phyloP scores from a whole-genome alignment of 2,329 filamentous ascomycete genomes.

The Corniculantispora saksenae region DNA sequence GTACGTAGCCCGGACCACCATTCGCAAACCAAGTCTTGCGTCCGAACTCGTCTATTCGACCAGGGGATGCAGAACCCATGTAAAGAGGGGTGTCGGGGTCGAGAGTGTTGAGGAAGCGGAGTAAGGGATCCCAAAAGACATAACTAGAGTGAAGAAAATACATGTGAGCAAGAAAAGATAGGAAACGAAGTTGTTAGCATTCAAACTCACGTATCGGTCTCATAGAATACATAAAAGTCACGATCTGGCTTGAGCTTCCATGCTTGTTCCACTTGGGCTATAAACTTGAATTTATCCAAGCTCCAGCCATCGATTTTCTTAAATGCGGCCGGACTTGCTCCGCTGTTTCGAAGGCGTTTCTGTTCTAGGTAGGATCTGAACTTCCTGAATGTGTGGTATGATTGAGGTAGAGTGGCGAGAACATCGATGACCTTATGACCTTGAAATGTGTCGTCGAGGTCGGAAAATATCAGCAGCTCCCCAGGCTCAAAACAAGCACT shows the following conservation, averaged over 20 bases:
- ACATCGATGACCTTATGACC: slow-evolving; percentile 46
- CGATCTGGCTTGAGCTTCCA: slow-evolving; percentile 48
- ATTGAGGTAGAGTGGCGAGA: slow-evolving; percentile 45
- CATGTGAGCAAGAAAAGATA: too few relatives aligned
- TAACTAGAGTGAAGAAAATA: slow-evolving; percentile 19
- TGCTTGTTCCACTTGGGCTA: slow-evolving; percentile 54
- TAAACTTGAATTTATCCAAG: slow-evolving; percentile 59
- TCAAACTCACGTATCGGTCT: slow-evolving; percentile 52
- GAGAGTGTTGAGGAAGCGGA: slow-evolving; percentile 20
- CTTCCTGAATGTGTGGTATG: slow-evolving; percentile 35
- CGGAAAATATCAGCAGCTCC: slow-evolving; percentile 51
- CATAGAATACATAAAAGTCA: slow-evolving; percentile 58
- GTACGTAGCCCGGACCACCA: slow-evolving; percentile 22
- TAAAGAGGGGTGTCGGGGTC: slow-evolving; percentile 13
- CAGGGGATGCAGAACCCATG: slow-evolving; percentile 16
- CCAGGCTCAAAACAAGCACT: slow-evolving; percentile 38
- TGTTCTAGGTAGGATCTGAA: slow-evolving; percentile 45
- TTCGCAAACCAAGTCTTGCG: slow-evolving; percentile 19
- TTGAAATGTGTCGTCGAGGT: slow-evolving; percentile 48
- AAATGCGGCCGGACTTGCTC: slow-evolving; percentile 32
- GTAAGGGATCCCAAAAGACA: slow-evolving; percentile 23
- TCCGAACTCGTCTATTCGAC: background rate
- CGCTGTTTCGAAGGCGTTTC: slow-evolving; percentile 34
- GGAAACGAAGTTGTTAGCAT: too few relatives aligned
- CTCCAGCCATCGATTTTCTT: slow-evolving; percentile 47